phyloP scores from a whole-genome alignment of 2,329 filamentous ascomycete species.

The Fusarium sp. region DNA sequence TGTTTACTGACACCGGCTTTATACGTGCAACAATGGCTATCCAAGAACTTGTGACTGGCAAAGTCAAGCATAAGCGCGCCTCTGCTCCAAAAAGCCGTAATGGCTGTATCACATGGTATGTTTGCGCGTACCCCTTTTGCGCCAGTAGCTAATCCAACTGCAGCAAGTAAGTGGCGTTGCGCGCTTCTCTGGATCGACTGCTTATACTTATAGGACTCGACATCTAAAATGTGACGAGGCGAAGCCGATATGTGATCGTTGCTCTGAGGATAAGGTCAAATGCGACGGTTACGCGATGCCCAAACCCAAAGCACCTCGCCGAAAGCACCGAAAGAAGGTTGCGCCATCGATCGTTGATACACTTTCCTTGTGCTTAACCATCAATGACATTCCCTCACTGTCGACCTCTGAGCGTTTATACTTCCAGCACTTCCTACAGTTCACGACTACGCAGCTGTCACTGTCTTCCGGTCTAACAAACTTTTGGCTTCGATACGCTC shows the following conservation, averaged over 20 bases:
- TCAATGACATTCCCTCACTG: not conserved
- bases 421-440: not conserved
- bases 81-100: not conserved
- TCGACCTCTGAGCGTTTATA: not conserved
- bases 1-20: not conserved
- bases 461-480: not conserved
- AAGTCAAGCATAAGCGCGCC: not conserved
- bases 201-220: too few relatives aligned
- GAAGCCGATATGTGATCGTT: not conserved
- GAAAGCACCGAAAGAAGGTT: not conserved
- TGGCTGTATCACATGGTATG: not conserved
- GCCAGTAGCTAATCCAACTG: not conserved
- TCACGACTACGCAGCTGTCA: not conserved
- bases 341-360: not conserved
- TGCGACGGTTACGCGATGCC: not conserved
- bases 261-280: not conserved
- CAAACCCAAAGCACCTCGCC: not conserved
- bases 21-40: not conserved
- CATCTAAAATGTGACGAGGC: not conserved
- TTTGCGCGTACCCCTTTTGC: too few relatives aligned
- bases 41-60: not conserved
- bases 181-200: too few relatives aligned
- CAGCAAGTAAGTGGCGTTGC: too few relatives aligned
- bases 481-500: not conserved
- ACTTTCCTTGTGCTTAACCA: not conserved